Percentiles rank a stretch among this genome's conserved stretches.
Evolutionary conservation across 2,329 filamentous ascomycete genomes (phyloP).

Genomic region (Xylariaceae sp.): DNA sequence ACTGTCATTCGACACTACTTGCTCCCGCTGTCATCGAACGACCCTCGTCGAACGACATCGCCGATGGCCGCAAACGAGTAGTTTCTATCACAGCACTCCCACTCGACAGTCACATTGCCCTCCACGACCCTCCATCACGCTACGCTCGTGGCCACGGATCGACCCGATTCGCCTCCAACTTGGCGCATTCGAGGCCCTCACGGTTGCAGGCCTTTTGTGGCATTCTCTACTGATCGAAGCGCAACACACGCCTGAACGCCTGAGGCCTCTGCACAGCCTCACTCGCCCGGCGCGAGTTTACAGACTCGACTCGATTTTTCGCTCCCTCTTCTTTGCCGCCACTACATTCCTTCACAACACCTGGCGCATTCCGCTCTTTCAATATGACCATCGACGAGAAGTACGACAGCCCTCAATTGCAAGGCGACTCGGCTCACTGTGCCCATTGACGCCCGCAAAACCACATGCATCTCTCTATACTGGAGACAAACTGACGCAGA

Average conservation of each 20-base stretch:
- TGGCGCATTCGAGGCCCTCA: constrained; percentile 17
- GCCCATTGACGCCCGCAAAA: background rate
- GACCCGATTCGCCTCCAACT: constrained; percentile 1
- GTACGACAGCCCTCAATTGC: constrained; percentile 31
- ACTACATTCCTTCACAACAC: constrained; percentile 7
- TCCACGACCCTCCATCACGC: background rate
- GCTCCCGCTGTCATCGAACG: constrained; percentile 5
- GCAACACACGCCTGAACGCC: constrained; percentile 19
- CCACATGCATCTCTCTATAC: background rate
- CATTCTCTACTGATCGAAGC: constrained; percentile 27
- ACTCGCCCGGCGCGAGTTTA: constrained; percentile 31
- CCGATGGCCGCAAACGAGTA: constrained; percentile 13
- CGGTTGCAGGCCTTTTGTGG: constrained; percentile 25
- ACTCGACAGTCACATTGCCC: background rate
- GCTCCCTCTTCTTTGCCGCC: constrained; percentile 6
- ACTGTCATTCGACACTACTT: background rate
- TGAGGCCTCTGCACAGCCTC: constrained; percentile 17
- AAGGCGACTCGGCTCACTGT: constrained; percentile 6
- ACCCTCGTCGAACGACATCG: background rate
- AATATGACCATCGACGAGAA: constrained; percentile 44
- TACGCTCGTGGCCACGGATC: background rate
- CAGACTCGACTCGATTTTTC: constrained; percentile 12
- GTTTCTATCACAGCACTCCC: constrained; percentile 5
- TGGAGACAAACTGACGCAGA: constrained; percentile 30
- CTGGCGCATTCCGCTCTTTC: constrained; percentile 23